Percentiles rank a stretch among this genome's conserved stretches.
Evolutionary conservation across 208 protist species (phyloP).

Genomic region (Crithidia fasciculata): DNA sequence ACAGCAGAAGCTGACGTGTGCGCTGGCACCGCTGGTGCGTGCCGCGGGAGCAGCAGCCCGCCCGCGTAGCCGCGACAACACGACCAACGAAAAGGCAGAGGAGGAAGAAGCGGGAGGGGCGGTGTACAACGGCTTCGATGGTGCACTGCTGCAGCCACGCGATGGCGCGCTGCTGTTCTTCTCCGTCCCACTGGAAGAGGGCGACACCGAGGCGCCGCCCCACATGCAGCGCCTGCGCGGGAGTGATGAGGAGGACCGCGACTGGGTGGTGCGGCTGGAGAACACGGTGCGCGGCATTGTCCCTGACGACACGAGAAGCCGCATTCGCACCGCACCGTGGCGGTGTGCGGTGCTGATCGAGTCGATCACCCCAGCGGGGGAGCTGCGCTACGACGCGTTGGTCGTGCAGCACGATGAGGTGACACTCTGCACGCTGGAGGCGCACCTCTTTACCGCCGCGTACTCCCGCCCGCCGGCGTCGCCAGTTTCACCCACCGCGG

Average conservation of each 20-base stretch:
- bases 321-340: slow-evolving; percentile 15
- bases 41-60: not conserved
- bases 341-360: slow-evolving; percentile 27
- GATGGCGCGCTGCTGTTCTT: slow-evolving; percentile 29
- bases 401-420: slow-evolving; percentile 28
- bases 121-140: slow-evolving; percentile 35
- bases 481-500: not conserved
- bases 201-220: slow-evolving; percentile 19
- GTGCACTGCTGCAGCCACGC: slow-evolving; percentile 28
- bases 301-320: too few relatives aligned
- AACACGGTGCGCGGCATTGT: slow-evolving; percentile 31
- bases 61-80: not conserved
- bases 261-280: slow-evolving; percentile 28
- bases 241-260: slow-evolving; percentile 16
- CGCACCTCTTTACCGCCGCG: slow-evolving; percentile 20
- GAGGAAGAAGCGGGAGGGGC: not conserved
- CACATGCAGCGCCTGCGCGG: slow-evolving; percentile 24
- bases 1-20: slow-evolving; percentile 17
- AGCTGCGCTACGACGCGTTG: slow-evolving; percentile 27
- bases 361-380: not conserved
- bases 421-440: slow-evolving; percentile 23
- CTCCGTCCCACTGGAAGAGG: slow-evolving; percentile 22
- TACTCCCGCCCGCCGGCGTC: not conserved
- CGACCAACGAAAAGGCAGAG: not conserved
- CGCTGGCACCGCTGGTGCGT: not conserved